Conservation (phyloP, 2,329 filamentous ascomycete species). For the Rhytidhysteron rufulum region DNA sequence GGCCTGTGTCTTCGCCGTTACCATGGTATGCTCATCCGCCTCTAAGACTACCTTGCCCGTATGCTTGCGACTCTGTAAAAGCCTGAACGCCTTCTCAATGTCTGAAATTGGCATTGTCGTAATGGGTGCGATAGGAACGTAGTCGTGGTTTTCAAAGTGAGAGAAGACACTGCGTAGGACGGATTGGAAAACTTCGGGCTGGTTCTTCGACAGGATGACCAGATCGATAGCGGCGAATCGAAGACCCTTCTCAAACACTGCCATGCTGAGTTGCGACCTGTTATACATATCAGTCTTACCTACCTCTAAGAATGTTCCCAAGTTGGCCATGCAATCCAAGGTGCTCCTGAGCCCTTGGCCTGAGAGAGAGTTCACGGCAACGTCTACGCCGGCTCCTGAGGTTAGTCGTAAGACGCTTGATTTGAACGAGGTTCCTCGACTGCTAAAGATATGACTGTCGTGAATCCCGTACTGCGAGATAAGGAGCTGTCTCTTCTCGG, state of each 20-base stretch:
- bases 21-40: no score
- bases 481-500: constrained; percentile 8
- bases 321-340: constrained; percentile 41
- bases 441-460: no score
- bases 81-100: constrained; percentile 7
- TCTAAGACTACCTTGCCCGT: constrained; percentile 4
- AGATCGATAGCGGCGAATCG: no score
- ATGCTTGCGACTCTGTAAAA: constrained; percentile 7
- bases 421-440: no score
- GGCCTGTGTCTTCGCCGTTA: no score
- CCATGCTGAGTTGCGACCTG: no score
- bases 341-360: no score
- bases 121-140: constrained; percentile 4
- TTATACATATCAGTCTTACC: constrained; percentile 2
- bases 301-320: constrained; percentile 4
- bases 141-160: background rate
- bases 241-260: no score
- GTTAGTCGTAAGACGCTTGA: no score
- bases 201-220: background rate
- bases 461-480: no score
- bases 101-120: constrained; percentile 4
- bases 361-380: no score
- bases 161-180: background rate
- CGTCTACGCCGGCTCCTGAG: no score
- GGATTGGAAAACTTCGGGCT: background rate